Evolutionary conservation across 148 eudicot species (phyloP), one percentile per base, ranked within the genome.

Genomic region (Spergularia marina): DNA sequence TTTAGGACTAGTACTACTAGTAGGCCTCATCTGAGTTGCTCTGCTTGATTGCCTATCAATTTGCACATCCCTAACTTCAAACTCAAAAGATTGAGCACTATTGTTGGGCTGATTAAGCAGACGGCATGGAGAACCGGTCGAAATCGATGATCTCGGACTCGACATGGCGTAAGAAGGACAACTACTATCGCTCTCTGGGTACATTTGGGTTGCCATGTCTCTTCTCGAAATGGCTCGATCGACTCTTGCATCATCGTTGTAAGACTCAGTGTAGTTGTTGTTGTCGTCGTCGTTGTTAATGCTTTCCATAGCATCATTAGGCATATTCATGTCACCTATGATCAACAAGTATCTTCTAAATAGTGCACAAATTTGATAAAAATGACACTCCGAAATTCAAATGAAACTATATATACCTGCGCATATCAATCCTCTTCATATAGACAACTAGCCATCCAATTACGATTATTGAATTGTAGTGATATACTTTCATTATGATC

Each of bases 131-230:
- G 87, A 81, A 10, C 57, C 40, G 4, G 59, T 70, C 49, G 88
- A 85, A 49, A 77, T 81, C 3, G 90, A 82, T 56, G 81, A 77
- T 73, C 74, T 78, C 68, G 78, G 78, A 47, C 58, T 76, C 14
- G 86, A 84, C 41, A 39, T 16, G 11, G 65, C 61, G 18, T 91
- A 88, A 51, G 84, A 84, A 66, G 77, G 82, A 74, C 89, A 82
- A 53, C 75, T 76, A 49, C 59, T 73, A 12, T 75, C 73, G 53
- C 85, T 86, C 17, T 72, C 84, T 8, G 90, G 86, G 73, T 86
- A 86, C 97, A 94, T 91, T 77, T 94, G 97, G 14, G 97, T 94
- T 4, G 93, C 97, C 98, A 87, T 90, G 53, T 94, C 98, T 51
- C 98, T 81, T 47, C 92, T 79, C 10, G 88, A 87, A 53, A 83